Evolutionary conservation across 805 yeast genomes (phyloP), one percentile per base, ranked within the genome.

Genomic region (Sungouiella blattae): DNA sequence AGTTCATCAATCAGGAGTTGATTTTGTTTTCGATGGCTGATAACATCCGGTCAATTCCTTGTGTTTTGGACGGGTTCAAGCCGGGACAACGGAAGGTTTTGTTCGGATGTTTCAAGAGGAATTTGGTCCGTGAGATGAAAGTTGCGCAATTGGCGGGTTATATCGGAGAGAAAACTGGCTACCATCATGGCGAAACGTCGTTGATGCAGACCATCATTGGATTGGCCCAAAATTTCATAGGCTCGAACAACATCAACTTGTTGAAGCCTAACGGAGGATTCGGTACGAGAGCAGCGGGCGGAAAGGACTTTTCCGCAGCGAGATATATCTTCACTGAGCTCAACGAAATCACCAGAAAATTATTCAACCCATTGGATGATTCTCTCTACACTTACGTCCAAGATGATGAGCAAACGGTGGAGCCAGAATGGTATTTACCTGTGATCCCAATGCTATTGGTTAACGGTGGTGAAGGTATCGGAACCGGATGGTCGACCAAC

Each of bases 301-400:
- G 98, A 68, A 93, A 93, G 59, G 98, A 93, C 69, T 93, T 89
- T 11, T 85, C 98, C n/a, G 97, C 98, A 18, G 82, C 96, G 30
- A 89, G 98, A 75, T 93, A 93, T 69, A 89, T 93, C 58, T 86
- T 76, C 60, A 93, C 98, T 0, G 88, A 86, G 52, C 65, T 93
- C 45, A 78, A 77, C 36, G 78, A 81, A 22, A 70, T 93, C 32
- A 85, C 98, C 0, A 70, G 84, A 38, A 77, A 69, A 36, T 74
- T 91, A 5, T 88, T 91, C 61, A 80, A 85, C 47, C 78, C 85
- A 0, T 70, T 79, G 30, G 98, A 93, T 60, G 83, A 81, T 49
- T 82, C 89, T 1, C 62, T 93, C 31, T 77, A 82, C 48, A 74
- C 71, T 0, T 91, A 91, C 58, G 67, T 87, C 39, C 88, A 87